Base-by-base conservation (phyloP, 257 asterid genomes). In the Solanum peruvianum region DNA sequence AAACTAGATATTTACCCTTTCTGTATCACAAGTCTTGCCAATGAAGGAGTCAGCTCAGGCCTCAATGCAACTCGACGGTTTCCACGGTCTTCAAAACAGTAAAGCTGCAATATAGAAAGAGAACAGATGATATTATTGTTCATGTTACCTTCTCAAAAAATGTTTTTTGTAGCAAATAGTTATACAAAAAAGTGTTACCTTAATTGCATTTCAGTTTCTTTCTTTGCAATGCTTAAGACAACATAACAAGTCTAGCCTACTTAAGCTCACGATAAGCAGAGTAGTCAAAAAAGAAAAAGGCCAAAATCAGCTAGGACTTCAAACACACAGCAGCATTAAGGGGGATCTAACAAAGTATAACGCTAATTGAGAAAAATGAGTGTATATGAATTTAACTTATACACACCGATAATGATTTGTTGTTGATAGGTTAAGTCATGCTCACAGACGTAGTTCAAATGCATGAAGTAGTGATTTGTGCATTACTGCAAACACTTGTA, bases 1-100 rank as follows among this genome's bases (percentile, higher is more conserved):
- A 10, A 86, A 49, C 41, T 35, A 72, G 35, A 67, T 42, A 64
- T n/a, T 35, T 88, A 94, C 98, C 99, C 98, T 92, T 97, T 97
- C 92, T 97, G 99, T 88, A 97, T 93, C 92, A 97, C 99, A 86
- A 97, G 97, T 91, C 99, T 94, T 70, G 98, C 98, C 87, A 97
- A 86, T 25, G 99, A 97, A 87, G 99, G 99, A 83, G 99, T 97
- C 76, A 97, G 98, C 93, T 97, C 99, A 49, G 99, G 98, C 90
- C 99, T 95, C 90, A 97, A 88, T 58, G 98, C 99, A 89, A 97
- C 98, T 89, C 99, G 92, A 25, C 98, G 98, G 83, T 94, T 94
- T 85, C 98, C 98, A 31, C 98, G 94, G 88, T 97, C 99, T 91
- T 97, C 98, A 93, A 97, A 97, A 92, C 98, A 94, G 90, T 97